A percentile compares a stretch with the other conserved stretches of the same genome.
Evolutionary conservation across 1,284 basidiomycete genomes (phyloP).

Genomic region (Moesziomyces aphidis): DNA sequence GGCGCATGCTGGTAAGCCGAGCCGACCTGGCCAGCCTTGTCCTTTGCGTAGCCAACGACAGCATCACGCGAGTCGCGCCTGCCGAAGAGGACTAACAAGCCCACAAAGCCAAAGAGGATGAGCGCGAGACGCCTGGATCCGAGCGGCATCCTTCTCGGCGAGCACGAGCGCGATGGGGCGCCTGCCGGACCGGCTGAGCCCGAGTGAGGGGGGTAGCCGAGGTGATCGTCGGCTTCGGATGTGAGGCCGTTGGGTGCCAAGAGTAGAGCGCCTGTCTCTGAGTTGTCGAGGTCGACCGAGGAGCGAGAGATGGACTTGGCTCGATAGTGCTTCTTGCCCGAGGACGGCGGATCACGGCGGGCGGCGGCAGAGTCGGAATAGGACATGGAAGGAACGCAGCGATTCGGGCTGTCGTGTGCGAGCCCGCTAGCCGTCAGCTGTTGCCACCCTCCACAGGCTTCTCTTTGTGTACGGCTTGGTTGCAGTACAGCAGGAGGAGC

Average conservation of each 20-base stretch:
- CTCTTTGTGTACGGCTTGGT: constrained; percentile 7
- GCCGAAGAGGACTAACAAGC: constrained; percentile 41
- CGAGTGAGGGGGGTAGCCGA: constrained; percentile 24
- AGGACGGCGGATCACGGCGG: constrained; percentile 22
- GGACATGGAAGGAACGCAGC: constrained; percentile 28
- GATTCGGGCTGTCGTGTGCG: constrained; percentile 6
- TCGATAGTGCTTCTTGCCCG: constrained; percentile 38
- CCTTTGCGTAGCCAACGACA: constrained; percentile 49
- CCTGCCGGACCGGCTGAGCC: constrained; percentile 15
- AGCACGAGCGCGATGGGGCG: constrained; percentile 15
- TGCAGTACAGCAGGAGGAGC: constrained; percentile 4
- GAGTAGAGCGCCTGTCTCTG: constrained; percentile 40
- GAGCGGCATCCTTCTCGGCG: constrained; percentile 43
- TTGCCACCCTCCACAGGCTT: constrained; percentile 5
- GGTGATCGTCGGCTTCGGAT: constrained; percentile 16
- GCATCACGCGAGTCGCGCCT: constrained; percentile 41
- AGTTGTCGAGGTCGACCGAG: constrained; percentile 43
- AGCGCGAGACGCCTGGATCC: constrained; percentile 38
- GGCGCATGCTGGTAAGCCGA: constrained; percentile 31
- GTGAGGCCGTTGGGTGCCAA: constrained; percentile 32
- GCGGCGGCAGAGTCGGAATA: constrained; percentile 16
- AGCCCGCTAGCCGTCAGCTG: constrained; percentile 11
- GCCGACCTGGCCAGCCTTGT: constrained; percentile 43
- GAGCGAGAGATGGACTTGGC: constrained; percentile 38
- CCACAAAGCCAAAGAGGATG: constrained; percentile 37